Percentiles rank a stretch among this genome's conserved stretches.
Evolutionary conservation across 1,139 yeast genomes (phyloP).

Genomic region (Pichia kudriavzevii): DNA sequence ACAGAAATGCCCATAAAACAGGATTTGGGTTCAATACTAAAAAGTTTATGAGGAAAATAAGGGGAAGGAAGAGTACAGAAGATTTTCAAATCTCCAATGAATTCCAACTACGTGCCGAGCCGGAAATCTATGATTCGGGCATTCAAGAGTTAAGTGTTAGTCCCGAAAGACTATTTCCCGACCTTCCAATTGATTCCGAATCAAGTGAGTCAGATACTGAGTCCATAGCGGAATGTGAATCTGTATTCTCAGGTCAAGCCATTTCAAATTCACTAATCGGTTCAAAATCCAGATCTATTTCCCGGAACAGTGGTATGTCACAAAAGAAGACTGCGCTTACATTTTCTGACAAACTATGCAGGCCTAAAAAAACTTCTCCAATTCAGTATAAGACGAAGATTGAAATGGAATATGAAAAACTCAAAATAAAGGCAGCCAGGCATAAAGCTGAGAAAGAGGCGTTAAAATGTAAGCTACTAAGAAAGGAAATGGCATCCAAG

Average conservation of each 20-base stretch:
- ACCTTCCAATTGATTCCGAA: too few species aligned
- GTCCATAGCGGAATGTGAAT: too few species aligned
- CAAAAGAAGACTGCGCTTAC: too few species aligned
- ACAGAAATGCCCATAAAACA: conserved; percentile 4
- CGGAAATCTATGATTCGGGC: conserved; percentile 8
- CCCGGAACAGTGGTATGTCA: too few species aligned
- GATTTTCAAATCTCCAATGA: background rate
- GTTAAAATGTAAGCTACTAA: background rate
- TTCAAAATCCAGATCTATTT: background rate
- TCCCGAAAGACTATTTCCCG: too few species aligned
- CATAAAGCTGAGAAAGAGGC: conserved; percentile 9
- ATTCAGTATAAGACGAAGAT: conserved; percentile 7
- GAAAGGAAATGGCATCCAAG: conserved; percentile 3
- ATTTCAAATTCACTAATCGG: too few species aligned
- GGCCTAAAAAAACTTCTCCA: too few species aligned
- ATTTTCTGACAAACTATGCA: too few species aligned
- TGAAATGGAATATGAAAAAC: conserved; percentile 10
- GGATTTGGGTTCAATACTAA: conserved; percentile 2
- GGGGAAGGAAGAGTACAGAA: background rate
- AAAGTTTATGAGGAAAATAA: conserved; percentile 2
- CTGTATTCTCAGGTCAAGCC: too few species aligned
- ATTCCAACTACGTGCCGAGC: conserved; percentile 11
- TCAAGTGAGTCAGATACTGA: too few species aligned
- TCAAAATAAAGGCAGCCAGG: conserved; percentile 7
- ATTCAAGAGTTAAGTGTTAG: background rate